Evolutionary conservation across 176 grass and related monocot species (phyloP).

Genomic region (Musa itinerans): DNA sequence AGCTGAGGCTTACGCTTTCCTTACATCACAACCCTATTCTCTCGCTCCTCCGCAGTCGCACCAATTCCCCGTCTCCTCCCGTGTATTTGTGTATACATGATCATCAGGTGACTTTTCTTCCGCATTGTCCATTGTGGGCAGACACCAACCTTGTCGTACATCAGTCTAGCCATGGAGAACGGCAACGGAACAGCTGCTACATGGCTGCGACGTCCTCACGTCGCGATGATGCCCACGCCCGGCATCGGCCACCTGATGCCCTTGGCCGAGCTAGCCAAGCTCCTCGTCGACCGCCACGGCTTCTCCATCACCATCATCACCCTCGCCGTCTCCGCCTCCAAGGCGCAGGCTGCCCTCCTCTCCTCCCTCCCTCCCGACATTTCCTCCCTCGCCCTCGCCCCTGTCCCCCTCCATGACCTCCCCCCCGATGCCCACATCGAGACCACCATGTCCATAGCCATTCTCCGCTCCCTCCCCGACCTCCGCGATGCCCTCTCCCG

Average conservation of each 20-base stretch:
- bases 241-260: constrained; percentile 73
- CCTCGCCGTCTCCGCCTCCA: constrained; percentile 21
- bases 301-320: constrained; percentile 56
- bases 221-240: constrained; percentile 43
- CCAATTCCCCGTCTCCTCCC: no score
- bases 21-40: no score
- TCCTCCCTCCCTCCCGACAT: constrained; percentile 18
- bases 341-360: constrained; percentile 26
- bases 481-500: background rate
- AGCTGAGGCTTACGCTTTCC: no score
- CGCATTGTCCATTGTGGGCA: no score
- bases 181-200: background rate
- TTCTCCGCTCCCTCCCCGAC: background rate
- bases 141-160: background rate
- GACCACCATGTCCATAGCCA: constrained; percentile 34
- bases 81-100: no score
- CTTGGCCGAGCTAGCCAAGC: constrained; percentile 44
- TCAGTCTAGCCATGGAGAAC: constrained; percentile 18
- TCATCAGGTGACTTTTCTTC: no score
- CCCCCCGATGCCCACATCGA: constrained; percentile 31
- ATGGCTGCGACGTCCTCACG: constrained; percentile 4
- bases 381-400: constrained; percentile 19
- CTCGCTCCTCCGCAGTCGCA: no score
- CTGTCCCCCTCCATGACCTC: constrained; percentile 16
- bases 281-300: constrained; percentile 33